Evolutionary conservation across 2,329 filamentous ascomycete species (phyloP), one percentile per base, ranked within the genome.

Genomic region (Xylariales sp.): DNA sequence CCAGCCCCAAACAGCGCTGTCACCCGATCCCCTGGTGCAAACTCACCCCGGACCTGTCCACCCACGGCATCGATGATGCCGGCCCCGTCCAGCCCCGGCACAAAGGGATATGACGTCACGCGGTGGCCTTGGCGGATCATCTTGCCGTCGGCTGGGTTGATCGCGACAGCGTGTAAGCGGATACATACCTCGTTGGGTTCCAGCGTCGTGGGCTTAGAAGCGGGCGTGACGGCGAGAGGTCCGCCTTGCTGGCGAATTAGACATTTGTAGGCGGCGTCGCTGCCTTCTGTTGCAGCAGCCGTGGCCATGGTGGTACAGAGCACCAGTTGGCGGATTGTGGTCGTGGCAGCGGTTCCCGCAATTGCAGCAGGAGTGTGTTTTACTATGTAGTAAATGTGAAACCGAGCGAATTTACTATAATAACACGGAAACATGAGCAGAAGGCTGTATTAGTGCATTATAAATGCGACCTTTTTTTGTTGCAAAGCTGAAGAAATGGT

Each of bases 121-220:
- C 49, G 44, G 13, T 53, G 44, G 3, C 57, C 58, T 6, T 53
- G 44, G 28, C 55, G 36, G 2, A 56, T 44, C 25, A 53, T 57
- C 43, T 63, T 62, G 40, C 47, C 53, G 31, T 64, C 61, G 2
- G 61, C 48, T 0, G 49, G 52, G 31, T 64, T 63, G 16, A 64
- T 40, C 1, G 49, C 57, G 10, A 63, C 46, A 10, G 55, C 55
- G 17, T 52, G 52, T 17, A 54, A 45, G 14, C 55, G 56, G 40
- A 64, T 57, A 40, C 48, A 43, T 8, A 64, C 45, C 43, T 63
- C 55, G 4, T 47, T 37, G 11, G 51, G 41, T 25, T 25, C 8
- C 8, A n/a, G 8, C 8, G n/a, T 25, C 8, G 23, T 25, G 8
- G 23, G 23, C n/a, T 25, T 25, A 8, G 23, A 8, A n/a, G 23